phyloP scores from a whole-genome alignment of 1,284 basidiomycete species.

The Fomitiporia mediterranea region DNA sequence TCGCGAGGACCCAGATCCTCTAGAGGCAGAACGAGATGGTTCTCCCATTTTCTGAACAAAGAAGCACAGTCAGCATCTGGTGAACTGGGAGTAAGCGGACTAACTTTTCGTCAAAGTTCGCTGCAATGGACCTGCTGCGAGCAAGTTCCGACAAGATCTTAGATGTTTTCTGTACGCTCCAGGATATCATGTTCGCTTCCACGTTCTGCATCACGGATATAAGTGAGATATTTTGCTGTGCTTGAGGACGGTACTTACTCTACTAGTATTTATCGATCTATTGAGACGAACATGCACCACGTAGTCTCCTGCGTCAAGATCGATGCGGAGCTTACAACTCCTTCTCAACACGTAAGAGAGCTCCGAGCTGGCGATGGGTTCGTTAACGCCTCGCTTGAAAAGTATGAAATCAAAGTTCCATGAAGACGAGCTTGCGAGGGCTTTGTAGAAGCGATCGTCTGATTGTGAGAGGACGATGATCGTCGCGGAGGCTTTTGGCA shows the following conservation, averaged over 20 bases:
- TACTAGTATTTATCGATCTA: slow-evolving; percentile 21
- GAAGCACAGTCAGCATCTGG: background rate
- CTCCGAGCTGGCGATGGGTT: slow-evolving; percentile 34
- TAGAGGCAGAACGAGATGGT: slow-evolving; percentile 11
- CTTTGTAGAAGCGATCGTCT: slow-evolving; percentile 41
- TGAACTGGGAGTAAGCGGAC: slow-evolving; percentile 8
- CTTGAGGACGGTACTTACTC: background rate
- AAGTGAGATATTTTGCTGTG: no score
- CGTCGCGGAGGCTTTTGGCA: slow-evolving; percentile 35
- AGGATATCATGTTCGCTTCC: background rate
- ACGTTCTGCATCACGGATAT: background rate
- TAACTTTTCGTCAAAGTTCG: slow-evolving; percentile 40
- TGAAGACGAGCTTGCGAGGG: slow-evolving; percentile 31
- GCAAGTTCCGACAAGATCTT: slow-evolving; percentile 37
- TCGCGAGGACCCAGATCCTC: slow-evolving; percentile 14
- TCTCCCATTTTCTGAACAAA: slow-evolving; percentile 14
- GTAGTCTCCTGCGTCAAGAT: slow-evolving; percentile 46
- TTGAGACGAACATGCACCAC: slow-evolving; percentile 48
- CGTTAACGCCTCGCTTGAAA: slow-evolving; percentile 39
- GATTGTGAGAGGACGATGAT: slow-evolving; percentile 47
- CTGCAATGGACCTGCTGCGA: slow-evolving; percentile 41
- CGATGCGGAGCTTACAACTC: slow-evolving; percentile 38
- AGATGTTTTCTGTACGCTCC: slow-evolving; percentile 18
- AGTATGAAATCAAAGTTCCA: slow-evolving; percentile 47
- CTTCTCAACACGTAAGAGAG: slow-evolving; percentile 31